Evolutionary conservation across 805 yeast genomes (phyloP).

Genomic region (Ogataea neopini): DNA sequence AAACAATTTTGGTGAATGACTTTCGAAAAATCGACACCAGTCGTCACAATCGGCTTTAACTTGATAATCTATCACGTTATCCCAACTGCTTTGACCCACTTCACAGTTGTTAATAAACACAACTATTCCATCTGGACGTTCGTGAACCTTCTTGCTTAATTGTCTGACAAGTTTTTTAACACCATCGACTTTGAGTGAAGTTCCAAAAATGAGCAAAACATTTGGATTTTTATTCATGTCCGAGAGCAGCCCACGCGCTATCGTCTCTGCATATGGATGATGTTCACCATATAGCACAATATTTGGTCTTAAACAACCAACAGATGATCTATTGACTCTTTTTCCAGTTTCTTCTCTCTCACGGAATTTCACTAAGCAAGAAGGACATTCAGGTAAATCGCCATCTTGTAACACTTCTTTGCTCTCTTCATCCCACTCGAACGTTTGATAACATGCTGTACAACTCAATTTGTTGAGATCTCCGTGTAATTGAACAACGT

Average conservation of each 20-base stretch:
- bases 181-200: conserved; percentile 89
- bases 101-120: conserved; percentile 73
- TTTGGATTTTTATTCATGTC: conserved; percentile 76
- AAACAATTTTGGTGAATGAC: conserved; percentile 62
- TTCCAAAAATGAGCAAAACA: conserved; percentile 84
- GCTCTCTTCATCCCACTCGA: conserved; percentile 61
- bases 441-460: conserved; percentile 61
- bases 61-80: conserved; percentile 73
- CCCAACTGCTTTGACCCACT: conserved; percentile 65
- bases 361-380: conserved; percentile 57
- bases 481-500: conserved; percentile 91
- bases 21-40: conserved; percentile 62
- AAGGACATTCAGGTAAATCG: conserved; percentile 72
- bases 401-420: conserved; percentile 56
- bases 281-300: conserved; percentile 93
- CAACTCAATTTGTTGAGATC: conserved; percentile 77
- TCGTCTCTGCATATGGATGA: conserved; percentile 82
- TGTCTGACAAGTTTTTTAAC: conserved; percentile 74
- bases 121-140: conserved; percentile 72
- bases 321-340: conserved; percentile 64
- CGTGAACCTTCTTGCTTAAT: conserved; percentile 69
- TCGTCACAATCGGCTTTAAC: conserved; percentile 78
- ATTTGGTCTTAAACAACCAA: conserved; percentile 83
- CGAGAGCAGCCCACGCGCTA: conserved; percentile 65
- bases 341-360: conserved; percentile 69